Conservation (phyloP, 441 rosid genomes). For the Pelargonium citronellum region DNA sequence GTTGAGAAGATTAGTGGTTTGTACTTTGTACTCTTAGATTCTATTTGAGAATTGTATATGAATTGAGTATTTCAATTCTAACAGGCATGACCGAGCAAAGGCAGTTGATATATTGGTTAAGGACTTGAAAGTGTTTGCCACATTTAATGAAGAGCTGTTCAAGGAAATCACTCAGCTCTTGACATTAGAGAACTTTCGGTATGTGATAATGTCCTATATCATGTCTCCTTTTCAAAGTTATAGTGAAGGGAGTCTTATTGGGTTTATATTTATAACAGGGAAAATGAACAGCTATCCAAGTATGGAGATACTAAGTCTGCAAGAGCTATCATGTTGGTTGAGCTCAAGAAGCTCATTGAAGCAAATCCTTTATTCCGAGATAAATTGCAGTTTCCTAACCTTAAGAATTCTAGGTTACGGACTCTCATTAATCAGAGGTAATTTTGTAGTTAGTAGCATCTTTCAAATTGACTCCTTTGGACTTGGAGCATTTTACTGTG, state of each 20-base stretch:
- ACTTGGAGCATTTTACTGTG: neutral
- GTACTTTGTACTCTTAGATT: neutral
- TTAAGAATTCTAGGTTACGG: slow-evolving; percentile 68
- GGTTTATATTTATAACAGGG: slow-evolving; percentile 36
- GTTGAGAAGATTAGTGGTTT: neutral
- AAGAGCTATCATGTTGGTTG: slow-evolving; percentile 68
- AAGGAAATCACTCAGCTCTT: slow-evolving; percentile 76
- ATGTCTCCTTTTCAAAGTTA: neutral
- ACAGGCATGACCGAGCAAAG: slow-evolving; percentile 65
- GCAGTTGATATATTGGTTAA: slow-evolving; percentile 74
- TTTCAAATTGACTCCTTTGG: neutral
- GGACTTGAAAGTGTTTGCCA: slow-evolving; percentile 72
- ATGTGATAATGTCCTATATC: neutral
- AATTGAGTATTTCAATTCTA: slow-evolving; percentile 4
- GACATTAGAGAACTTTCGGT: slow-evolving; percentile 77
- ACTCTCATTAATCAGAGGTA: slow-evolving; percentile 79
- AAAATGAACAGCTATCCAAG: slow-evolving; percentile 70
- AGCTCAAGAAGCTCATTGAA: slow-evolving; percentile 71
- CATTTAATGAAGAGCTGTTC: slow-evolving; percentile 74
- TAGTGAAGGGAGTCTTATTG: neutral
- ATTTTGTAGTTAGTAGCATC: slow-evolving; percentile 8
- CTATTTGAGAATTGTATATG: neutral
- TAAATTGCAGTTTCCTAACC: slow-evolving; percentile 69
- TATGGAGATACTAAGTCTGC: slow-evolving; percentile 78
- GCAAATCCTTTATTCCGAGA: slow-evolving; percentile 83